Conservation (phyloP, 495 filamentous ascomycete species). For the Neurospora hispaniola region DNA sequence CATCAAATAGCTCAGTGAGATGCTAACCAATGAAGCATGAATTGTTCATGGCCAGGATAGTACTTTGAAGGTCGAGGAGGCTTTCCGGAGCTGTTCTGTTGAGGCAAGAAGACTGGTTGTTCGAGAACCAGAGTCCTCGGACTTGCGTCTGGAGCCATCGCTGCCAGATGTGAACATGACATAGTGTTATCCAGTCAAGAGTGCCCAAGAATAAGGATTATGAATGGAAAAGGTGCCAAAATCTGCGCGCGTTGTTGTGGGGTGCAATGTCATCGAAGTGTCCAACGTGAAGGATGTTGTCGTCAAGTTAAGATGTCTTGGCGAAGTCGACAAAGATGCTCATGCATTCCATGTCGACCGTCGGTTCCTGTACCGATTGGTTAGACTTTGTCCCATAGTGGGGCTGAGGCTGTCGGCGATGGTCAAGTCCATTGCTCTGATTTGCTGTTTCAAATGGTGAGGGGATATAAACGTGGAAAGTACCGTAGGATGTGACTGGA, state of each 20-base stretch:
- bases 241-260: background rate
- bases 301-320: background rate
- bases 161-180: background rate
- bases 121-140: background rate
- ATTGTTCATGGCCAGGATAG: background rate
- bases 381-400: background rate
- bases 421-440: background rate
- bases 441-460: background rate
- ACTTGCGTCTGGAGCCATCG: background rate
- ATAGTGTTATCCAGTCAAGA: background rate
- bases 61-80: background rate
- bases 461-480: background rate
- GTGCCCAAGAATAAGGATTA: background rate
- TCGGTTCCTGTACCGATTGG: background rate
- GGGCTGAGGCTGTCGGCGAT: background rate
- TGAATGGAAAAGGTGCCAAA: background rate
- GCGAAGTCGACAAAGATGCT: background rate
- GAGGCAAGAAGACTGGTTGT: background rate
- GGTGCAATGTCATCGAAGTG: background rate
- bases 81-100: background rate
- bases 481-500: background rate
- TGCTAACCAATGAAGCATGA: background rate
- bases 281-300: background rate
- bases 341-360: background rate
- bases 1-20: background rate